Conservation (phyloP, 495 filamentous ascomycete genomes). For the Daldinia loculata region DNA sequence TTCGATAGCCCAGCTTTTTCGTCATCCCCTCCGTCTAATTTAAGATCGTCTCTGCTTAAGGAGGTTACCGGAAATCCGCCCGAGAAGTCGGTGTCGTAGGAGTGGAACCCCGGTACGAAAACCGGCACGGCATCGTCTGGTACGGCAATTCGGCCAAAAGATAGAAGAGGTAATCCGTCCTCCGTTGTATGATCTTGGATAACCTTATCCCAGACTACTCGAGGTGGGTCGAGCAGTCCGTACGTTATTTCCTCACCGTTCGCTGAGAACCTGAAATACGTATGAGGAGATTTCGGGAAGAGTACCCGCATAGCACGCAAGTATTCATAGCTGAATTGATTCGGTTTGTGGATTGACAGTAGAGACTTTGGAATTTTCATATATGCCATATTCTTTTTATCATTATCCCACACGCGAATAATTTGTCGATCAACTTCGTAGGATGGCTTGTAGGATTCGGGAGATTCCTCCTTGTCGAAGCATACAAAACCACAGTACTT, state of each 20-base stretch:
- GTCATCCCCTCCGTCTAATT: background rate
- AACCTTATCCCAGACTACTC: constrained; percentile 20
- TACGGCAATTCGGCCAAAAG: background rate
- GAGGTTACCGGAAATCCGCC: background rate
- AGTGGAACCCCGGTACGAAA: constrained; percentile 30
- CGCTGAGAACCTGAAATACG: constrained; percentile 14
- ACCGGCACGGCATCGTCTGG: constrained; percentile 14
- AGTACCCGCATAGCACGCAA: constrained; percentile 24
- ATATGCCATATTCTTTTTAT: constrained; percentile 24
- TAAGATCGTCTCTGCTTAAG: constrained; percentile 4
- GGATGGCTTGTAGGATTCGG: constrained; percentile 22
- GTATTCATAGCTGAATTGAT: constrained; percentile 36
- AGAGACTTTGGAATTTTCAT: constrained; percentile 34
- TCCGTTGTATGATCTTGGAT: background rate
- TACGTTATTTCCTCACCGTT: constrained; percentile 5
- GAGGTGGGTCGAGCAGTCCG: constrained; percentile 34
- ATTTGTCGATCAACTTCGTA: constrained; percentile 13
- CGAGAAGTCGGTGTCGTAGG: constrained; percentile 9
- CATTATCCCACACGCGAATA: constrained; percentile 26
- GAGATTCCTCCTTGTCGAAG: constrained; percentile 21
- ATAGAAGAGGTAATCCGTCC: constrained; percentile 5
- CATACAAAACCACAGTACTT: constrained; percentile 31
- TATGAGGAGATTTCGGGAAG: constrained; percentile 8
- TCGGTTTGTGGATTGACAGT: constrained; percentile 8
- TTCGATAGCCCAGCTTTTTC: background rate